Percentiles rank a stretch among this genome's conserved stretches.
phyloP scores from a whole-genome alignment of 805 yeast genomes.

The Teunomyces cretensis region DNA sequence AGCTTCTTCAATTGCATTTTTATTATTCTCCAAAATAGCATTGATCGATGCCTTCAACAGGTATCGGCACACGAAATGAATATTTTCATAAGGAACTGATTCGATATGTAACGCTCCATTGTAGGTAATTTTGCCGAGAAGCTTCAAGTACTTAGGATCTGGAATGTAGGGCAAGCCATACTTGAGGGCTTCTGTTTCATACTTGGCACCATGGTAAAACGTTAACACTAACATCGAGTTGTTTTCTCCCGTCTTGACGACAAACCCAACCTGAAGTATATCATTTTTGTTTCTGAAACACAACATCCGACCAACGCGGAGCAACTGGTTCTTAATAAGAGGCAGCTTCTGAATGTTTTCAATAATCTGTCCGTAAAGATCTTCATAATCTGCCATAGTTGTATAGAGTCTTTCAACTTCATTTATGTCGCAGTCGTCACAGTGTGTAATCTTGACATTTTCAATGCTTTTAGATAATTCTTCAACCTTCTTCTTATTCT shows the following conservation, averaged over 20 bases:
- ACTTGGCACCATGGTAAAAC: conserved; percentile 43
- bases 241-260: conserved; percentile 43
- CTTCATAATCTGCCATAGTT: conserved; percentile 46
- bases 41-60: conserved; percentile 32
- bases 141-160: conserved; percentile 27
- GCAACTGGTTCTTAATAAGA: conserved; percentile 41
- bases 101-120: conserved; percentile 34
- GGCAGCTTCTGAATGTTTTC: conserved; percentile 48
- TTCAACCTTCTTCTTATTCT: conserved; percentile 69
- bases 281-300: conserved; percentile 52
- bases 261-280: conserved; percentile 50
- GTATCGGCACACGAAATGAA: conserved; percentile 47
- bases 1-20: conserved; percentile 35
- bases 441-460: conserved; percentile 30
- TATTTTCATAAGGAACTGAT: conserved; percentile 37
- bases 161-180: conserved; percentile 39
- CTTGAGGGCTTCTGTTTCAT: conserved; percentile 20
- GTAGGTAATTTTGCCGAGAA: conserved; percentile 33
- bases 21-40: conserved; percentile 35
- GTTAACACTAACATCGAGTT: conserved; percentile 39
- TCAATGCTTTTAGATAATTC: conserved; percentile 49
- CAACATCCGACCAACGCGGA: conserved; percentile 57
- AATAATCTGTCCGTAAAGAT: conserved; percentile 46
- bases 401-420: conserved; percentile 49
- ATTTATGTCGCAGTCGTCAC: conserved; percentile 35